Base-by-base conservation (phyloP, 225 moss, liverwort and hornwort genomes). In the Neckera pumila region DNA sequence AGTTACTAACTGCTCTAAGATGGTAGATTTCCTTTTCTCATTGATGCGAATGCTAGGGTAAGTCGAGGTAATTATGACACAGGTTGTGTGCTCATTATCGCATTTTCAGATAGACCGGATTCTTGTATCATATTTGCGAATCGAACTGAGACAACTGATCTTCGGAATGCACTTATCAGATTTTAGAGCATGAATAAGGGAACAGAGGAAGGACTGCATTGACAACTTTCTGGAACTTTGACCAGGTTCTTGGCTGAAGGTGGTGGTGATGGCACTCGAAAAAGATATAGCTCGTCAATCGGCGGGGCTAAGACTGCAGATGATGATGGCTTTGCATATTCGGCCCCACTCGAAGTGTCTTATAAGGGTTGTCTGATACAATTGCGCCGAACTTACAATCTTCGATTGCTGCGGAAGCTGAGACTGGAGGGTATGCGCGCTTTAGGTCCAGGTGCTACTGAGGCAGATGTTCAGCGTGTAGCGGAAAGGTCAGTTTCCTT, bases 171-270 rank as follows among this genome's bases (percentile, higher is more conserved):
- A 60, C 67, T 59, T 49, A 84, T 87, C 61, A 43, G 40, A 78
- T 59, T 82, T 42, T 82, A 49, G 47, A 78, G 84, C 63, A 56
- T 83, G 83, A 79, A 19, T 38, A 84, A 51, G 88, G 56, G 76
- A 86, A 80, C 67, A 63, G 51, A 58, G 88, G 62, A 63, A 85
- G 61, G 26, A 85, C 14, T n/a, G 45, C 56, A 86, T 59, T 89
- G 65, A 89, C 84, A 36, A 36, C 17, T 85, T 89, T 82, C 72
- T 74, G 59, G 58, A 80, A 81, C 11, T 38, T 74, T 90, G 82
- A 83, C 90, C 94, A 97, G 98, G 89, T 99, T 96, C 84, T 88
- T 99, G 86, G 96, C 97, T 25, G 98, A 99, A 91, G 97, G 98
- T 84, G 98, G 98, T 82, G 92, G 86, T 62, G 90, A 91, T 88